Conservation (phyloP, 2,329 filamentous ascomycete species). For the Diplocarpon mali region DNA sequence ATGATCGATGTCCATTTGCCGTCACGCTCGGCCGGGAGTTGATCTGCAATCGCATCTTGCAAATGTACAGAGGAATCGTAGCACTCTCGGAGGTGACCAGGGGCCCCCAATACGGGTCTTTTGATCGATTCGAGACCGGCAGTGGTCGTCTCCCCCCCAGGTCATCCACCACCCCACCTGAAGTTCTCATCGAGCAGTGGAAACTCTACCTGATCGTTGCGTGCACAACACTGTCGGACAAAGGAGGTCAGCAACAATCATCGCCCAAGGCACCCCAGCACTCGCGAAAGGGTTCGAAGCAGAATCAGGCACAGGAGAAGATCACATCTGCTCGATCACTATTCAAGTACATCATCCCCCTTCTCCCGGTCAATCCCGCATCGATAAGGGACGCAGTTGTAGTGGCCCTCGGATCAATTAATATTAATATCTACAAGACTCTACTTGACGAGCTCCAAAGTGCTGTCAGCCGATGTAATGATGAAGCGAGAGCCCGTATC, state of each 20-base stretch:
- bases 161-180: constrained; percentile 62
- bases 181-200: constrained; percentile 92
- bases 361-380: constrained; percentile 68
- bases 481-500: constrained; percentile 76
- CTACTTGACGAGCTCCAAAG: constrained; percentile 83
- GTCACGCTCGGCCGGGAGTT: constrained; percentile 85
- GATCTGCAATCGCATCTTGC: constrained; percentile 81
- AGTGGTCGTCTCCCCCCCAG: constrained; percentile 36
- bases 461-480: constrained; percentile 74
- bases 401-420: constrained; percentile 85
- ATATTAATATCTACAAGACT: constrained; percentile 84
- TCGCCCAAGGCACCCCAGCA: constrained; percentile 56
- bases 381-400: constrained; percentile 86
- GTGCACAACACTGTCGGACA: constrained; percentile 84
- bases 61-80: constrained; percentile 82
- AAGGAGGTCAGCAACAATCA: constrained; percentile 53
- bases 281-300: constrained; percentile 69
- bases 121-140: constrained; percentile 36
- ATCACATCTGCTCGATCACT: constrained; percentile 80
- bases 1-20: constrained; percentile 82
- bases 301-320: constrained; percentile 56
- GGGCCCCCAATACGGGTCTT: constrained; percentile 50
- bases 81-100: constrained; percentile 64
- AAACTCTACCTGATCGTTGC: constrained; percentile 95
- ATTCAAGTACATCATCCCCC: constrained; percentile 83